Percentiles rank a stretch among this genome's conserved stretches.
These are phyloP conservation scores for Ettlia oleoabundans DNA, from an alignment of 139 green algal genomes.

Conservation along the genomic window DNA sequence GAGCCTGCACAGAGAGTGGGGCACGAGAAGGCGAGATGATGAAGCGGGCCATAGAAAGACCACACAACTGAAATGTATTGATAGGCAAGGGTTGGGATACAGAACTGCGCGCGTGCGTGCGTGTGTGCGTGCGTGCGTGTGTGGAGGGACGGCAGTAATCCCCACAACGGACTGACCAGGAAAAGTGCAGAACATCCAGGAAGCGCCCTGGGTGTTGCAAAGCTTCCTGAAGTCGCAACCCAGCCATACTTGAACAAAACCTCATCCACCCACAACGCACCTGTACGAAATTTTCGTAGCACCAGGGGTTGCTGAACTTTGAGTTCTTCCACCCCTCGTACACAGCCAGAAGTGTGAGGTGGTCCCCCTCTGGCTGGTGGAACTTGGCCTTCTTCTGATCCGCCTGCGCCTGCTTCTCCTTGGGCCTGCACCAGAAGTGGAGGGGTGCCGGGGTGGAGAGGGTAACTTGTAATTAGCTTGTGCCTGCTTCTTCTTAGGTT, in stretches of 20 bases:
- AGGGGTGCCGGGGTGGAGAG: neutral
- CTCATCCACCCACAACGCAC: neutral
- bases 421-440: conserved; percentile 50
- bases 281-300: conserved; percentile 96
- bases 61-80: no score
- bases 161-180: no score
- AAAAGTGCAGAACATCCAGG: no score
- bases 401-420: conserved; percentile 88
- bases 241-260: neutral
- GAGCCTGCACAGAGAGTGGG: conserved; percentile 71
- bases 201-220: no score
- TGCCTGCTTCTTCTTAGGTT: no score
- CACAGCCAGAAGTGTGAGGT: conserved; percentile 96
- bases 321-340: conserved; percentile 96
- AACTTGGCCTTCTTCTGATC: conserved; percentile 98
- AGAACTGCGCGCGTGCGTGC: no score
- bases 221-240: no score
- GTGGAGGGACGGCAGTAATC: no score
- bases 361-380: conserved; percentile 96
- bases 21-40: neutral
- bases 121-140: no score
- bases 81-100: no score
- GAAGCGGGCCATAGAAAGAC: no score
- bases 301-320: conserved; percentile 95
- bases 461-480: no score